A percentile compares a stretch with the other conserved stretches of the same genome.
Evolutionary conservation across 805 yeast species (phyloP).

Genomic region (Candida ortonii): DNA sequence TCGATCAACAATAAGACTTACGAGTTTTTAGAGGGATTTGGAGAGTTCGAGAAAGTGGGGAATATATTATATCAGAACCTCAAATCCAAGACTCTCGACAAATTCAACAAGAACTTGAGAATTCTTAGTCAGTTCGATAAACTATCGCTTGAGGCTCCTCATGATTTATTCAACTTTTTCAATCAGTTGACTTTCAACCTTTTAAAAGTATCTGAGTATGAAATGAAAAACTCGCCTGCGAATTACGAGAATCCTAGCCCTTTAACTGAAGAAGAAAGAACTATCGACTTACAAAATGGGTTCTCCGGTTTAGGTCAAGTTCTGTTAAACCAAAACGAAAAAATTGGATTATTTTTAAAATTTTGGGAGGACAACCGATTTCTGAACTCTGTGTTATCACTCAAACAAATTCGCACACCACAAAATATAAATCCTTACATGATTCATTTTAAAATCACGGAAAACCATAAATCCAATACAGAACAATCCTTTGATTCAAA

Average conservation of each 20-base stretch:
- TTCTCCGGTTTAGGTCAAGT: conserved; percentile 28
- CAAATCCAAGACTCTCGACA: conserved; percentile 30
- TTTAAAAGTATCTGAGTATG: conserved; percentile 15
- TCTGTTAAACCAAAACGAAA: conserved; percentile 26
- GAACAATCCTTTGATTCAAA: conserved; percentile 8
- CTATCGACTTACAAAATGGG: conserved; percentile 21
- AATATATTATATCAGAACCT: conserved; percentile 28
- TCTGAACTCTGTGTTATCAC: conserved; percentile 18
- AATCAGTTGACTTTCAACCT: conserved; percentile 28
- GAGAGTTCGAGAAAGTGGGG: conserved; percentile 25
- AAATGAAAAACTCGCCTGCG: conserved; percentile 3
- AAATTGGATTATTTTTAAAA: conserved; percentile 33
- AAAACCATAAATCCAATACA: conserved; percentile 15
- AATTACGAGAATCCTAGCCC: conserved; percentile 1
- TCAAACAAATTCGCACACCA: conserved; percentile 17
- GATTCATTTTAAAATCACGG: conserved; percentile 34
- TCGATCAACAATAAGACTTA: conserved; percentile 23
- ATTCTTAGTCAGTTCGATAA: conserved; percentile 32
- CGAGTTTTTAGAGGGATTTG: conserved; percentile 27
- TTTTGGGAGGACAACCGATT: conserved; percentile 33
- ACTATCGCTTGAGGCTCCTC: conserved; percentile 28
- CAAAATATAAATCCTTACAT: conserved; percentile 24
- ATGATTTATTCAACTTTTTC: conserved; percentile 33
- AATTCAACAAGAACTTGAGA: conserved; percentile 33
- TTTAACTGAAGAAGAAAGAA: conserved; percentile 6